phyloP scores from a whole-genome alignment of 768 basidiomycete genomes.

The Auriscalpium microsporum region DNA sequence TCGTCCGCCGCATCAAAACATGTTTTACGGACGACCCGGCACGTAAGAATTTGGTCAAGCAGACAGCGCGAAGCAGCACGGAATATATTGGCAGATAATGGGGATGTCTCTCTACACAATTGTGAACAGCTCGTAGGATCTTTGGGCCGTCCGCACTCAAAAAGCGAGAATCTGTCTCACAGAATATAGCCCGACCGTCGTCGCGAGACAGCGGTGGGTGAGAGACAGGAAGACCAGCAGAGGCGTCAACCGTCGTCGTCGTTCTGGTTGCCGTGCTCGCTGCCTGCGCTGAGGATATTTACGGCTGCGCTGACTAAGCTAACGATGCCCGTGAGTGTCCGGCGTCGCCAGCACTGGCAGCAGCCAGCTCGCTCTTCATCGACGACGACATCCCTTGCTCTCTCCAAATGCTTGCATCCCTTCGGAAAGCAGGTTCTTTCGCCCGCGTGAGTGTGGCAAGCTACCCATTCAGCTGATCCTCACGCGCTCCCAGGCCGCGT shows the following conservation, averaged over 20 bases:
- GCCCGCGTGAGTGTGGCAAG: conserved; percentile 45
- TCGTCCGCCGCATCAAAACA: too few relatives aligned
- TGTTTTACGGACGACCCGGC: too few relatives aligned
- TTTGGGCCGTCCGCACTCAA: conserved; percentile 14
- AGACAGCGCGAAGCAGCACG: background rate
- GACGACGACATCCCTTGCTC: conserved; percentile 13
- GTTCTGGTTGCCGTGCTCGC: conserved; percentile 37
- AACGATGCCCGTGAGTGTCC: background rate
- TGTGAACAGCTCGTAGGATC: conserved; percentile 54
- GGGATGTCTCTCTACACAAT: conserved; percentile 68
- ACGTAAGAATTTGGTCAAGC: too few relatives aligned
- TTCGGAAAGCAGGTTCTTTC: conserved; percentile 56
- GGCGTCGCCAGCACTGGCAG: background rate
- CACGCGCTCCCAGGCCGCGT: conserved; percentile 39
- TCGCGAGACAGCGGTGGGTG: conserved; percentile 32
- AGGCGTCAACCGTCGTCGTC: conserved; percentile 70
- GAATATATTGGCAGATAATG: background rate
- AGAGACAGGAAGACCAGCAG: conserved; percentile 60
- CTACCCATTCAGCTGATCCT: conserved; percentile 5
- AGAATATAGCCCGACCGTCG: conserved; percentile 41
- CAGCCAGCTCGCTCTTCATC: conserved; percentile 4
- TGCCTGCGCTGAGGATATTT: conserved; percentile 1
- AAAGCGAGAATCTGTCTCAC: conserved; percentile 39
- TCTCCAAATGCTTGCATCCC: conserved; percentile 53
- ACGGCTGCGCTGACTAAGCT: conserved; percentile 34